Percentiles rank a stretch among this genome's conserved stretches.
These are phyloP conservation scores for Strigomonas oncopelti DNA, from an alignment of 208 protist species.

Conservation along the genomic window DNA sequence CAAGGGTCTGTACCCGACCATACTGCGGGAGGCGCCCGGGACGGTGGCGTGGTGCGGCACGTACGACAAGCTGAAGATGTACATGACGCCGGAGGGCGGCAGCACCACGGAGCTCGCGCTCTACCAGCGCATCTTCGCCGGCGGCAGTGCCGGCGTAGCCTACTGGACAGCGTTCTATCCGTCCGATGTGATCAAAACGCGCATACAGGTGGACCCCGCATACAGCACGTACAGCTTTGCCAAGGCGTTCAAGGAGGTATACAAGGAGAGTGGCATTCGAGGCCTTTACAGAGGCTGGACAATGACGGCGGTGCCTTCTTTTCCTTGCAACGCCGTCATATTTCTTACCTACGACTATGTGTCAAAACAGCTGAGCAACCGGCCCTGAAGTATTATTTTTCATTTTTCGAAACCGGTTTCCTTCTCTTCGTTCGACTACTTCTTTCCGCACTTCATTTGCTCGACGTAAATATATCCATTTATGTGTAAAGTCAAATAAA, in stretches of 20 bases:
- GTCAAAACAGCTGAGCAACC: neutral
- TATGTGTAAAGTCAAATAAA: too few relatives aligned
- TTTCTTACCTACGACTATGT: conserved; percentile 54
- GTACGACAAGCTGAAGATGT: conserved; percentile 63
- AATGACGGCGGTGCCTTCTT: conserved; percentile 68
- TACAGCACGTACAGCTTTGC: conserved; percentile 24
- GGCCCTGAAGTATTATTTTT: neutral
- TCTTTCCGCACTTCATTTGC: too few relatives aligned
- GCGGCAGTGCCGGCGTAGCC: conserved; percentile 63
- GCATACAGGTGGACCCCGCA: conserved; percentile 71
- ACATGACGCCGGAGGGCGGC: conserved; percentile 36
- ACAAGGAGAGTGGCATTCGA: conserved; percentile 51
- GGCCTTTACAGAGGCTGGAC: conserved; percentile 74
- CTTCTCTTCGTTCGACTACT: too few relatives aligned
- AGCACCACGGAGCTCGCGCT: conserved; percentile 37
- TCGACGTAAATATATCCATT: too few relatives aligned
- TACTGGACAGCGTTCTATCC: conserved; percentile 87
- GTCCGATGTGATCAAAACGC: conserved; percentile 83
- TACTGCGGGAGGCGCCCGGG: conserved; percentile 80
- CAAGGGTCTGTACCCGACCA: conserved; percentile 58
- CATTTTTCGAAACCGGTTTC: too few relatives aligned
- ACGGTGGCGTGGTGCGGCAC: conserved; percentile 78
- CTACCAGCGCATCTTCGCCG: conserved; percentile 64
- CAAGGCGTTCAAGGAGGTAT: conserved; percentile 34
- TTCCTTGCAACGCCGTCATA: conserved; percentile 79